Evolutionary conservation across 495 filamentous ascomycete species (phyloP).

Genomic region (Aspergillus homomorphus): DNA sequence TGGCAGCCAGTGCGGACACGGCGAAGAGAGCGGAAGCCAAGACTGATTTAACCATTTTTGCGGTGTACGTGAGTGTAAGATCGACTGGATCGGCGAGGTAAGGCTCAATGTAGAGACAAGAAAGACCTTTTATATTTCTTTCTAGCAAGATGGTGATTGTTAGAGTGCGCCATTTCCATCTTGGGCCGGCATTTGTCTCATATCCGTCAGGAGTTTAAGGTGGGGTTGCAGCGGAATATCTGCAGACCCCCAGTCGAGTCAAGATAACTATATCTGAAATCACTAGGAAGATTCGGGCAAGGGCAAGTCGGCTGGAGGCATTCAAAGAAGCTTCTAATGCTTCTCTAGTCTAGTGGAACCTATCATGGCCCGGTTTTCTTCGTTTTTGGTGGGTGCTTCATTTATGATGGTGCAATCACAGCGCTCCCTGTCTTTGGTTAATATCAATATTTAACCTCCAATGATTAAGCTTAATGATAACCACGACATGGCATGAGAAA

Average conservation of each 20-base stretch:
- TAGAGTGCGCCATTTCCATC: not conserved
- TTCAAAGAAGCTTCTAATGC: constrained; percentile 5
- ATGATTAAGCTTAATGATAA: not conserved
- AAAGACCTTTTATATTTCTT: constrained; percentile 2
- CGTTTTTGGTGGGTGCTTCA: not conserved
- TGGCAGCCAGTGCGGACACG: constrained; percentile 31
- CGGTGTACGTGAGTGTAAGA: not conserved
- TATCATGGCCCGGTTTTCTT: not conserved
- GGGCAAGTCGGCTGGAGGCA: not conserved
- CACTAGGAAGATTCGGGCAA: constrained; percentile 6
- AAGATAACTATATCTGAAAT: constrained; percentile 11
- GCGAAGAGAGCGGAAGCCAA: constrained; percentile 20
- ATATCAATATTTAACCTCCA: not conserved
- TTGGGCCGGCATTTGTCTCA: not conserved
- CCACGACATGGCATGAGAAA: too few relatives aligned
- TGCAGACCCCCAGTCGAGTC: not conserved
- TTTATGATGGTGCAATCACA: not conserved
- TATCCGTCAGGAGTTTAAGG: constrained; percentile 6
- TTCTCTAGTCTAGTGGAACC: constrained; percentile 1
- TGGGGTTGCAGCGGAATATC: constrained; percentile 6
- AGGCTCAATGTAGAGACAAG: not conserved
- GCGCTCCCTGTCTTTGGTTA: not conserved
- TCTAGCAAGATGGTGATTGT: not conserved
- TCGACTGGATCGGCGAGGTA: constrained; percentile 2
- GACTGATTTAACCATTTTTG: constrained; percentile 12